Evolutionary conservation across 306 rosid genomes (phyloP).

Genomic region (Amphicarpaea edgeworthii): DNA sequence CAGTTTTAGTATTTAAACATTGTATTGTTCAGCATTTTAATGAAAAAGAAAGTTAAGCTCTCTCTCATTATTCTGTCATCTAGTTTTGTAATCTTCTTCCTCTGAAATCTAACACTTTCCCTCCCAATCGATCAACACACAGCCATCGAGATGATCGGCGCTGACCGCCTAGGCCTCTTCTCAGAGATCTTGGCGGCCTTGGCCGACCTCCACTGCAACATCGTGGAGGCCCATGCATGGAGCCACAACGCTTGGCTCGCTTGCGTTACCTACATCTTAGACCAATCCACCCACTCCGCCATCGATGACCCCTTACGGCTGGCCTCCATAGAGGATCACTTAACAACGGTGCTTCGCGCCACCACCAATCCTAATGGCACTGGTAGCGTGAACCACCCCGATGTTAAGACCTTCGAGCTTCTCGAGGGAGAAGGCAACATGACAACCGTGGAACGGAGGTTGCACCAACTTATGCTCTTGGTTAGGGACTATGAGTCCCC

Average conservation of each 20-base stretch:
- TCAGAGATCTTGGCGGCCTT: constrained; percentile 73
- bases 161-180: constrained; percentile 68
- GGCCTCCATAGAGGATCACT: constrained; percentile 60
- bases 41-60: no score
- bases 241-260: constrained; percentile 73
- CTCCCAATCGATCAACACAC: constrained; percentile 53
- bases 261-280: constrained; percentile 69
- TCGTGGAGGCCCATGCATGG: constrained; percentile 77
- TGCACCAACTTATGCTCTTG: constrained; percentile 74
- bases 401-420: constrained; percentile 54
- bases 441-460: constrained; percentile 68
- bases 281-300: constrained; percentile 60
- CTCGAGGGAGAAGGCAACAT: constrained; percentile 52
- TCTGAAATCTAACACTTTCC: background rate
- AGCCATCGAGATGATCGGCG: constrained; percentile 65
- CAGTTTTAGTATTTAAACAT: no score
- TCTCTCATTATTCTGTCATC: background rate
- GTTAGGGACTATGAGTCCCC: constrained; percentile 61
- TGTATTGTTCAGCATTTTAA: no score
- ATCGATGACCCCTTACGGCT: constrained; percentile 64
- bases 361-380: constrained; percentile 32
- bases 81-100: no score
- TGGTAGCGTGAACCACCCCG: constrained; percentile 38
- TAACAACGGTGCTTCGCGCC: constrained; percentile 62
- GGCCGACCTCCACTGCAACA: constrained; percentile 69